A percentile compares a stretch with the other conserved stretches of the same genome.
Conservation (phyloP, 78 protist genomes). For the Dictyostelium citrinum region DNA sequence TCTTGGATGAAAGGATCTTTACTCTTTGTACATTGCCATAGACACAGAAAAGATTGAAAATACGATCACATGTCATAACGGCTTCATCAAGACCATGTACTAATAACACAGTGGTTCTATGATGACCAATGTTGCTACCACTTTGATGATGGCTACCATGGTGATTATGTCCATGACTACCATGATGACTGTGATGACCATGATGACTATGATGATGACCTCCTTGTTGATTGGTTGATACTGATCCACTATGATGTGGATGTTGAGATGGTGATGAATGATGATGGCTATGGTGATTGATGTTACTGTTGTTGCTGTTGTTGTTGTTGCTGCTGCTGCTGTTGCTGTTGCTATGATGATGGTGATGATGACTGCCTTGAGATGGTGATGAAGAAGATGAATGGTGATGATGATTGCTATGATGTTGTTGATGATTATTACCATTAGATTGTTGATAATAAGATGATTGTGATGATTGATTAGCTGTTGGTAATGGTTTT, state of each 20-base stretch:
- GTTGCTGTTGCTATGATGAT: neutral
- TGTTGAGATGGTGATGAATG: neutral
- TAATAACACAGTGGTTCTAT: slow-evolving; percentile 62
- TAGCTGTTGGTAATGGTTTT: slow-evolving; percentile 5
- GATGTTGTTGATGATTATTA: slow-evolving; percentile 24
- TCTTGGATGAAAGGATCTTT: slow-evolving; percentile 77
- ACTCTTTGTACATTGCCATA: slow-evolving; percentile 86
- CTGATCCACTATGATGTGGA: slow-evolving; percentile 3
- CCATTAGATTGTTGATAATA: neutral
- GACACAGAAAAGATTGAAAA: slow-evolving; percentile 81
- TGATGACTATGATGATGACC: neutral
- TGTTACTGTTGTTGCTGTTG: too few species aligned
- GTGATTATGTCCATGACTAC: neutral
- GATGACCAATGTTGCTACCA: neutral
- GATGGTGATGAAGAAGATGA: neutral
- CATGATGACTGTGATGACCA: neutral
- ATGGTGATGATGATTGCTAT: neutral
- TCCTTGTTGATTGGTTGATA: neutral
- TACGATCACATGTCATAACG: slow-evolving; percentile 68
- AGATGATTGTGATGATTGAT: neutral
- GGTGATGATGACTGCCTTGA: neutral
- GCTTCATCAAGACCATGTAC: slow-evolving; percentile 65
- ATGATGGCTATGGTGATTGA: neutral
- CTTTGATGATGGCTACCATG: too few species aligned
- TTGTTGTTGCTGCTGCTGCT: neutral